Evolutionary conservation across 768 basidiomycete species (phyloP).

Genomic region (Tephrocybe sp.): DNA sequence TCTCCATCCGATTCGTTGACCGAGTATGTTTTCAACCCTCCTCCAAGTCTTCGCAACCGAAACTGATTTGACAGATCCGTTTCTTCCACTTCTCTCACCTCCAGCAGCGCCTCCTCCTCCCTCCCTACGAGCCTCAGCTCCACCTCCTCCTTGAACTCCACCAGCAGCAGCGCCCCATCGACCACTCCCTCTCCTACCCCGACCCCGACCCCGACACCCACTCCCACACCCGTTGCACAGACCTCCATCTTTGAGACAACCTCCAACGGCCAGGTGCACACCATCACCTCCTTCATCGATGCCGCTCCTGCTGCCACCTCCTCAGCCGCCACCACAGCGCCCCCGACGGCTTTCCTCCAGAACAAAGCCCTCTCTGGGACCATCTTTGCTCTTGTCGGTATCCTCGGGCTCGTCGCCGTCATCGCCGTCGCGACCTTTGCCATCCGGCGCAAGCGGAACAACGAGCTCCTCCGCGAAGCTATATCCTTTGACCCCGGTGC

Average conservation of each 20-base stretch:
- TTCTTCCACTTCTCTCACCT: background rate
- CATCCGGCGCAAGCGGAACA: conserved; percentile 48
- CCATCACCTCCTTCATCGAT: conserved; percentile 28
- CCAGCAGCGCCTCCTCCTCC: conserved; percentile 2
- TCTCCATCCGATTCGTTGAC: conserved; percentile 4
- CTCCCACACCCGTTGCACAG: conserved; percentile 10
- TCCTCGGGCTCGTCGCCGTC: conserved; percentile 47
- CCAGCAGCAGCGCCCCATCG: background rate
- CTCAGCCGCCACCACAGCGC: conserved; percentile 8
- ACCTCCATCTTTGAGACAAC: conserved; percentile 22
- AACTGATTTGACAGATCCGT: background rate
- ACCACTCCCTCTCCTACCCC: conserved; percentile 13
- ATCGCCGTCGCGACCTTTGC: conserved; percentile 43
- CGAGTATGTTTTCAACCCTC: conserved; percentile 2
- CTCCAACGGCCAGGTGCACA: conserved; percentile 28
- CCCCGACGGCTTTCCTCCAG: conserved; percentile 50
- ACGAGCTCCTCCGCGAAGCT: conserved; percentile 42
- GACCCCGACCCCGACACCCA: conserved; percentile 13
- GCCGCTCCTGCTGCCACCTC: conserved; percentile 26
- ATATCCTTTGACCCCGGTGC: conserved; percentile 50
- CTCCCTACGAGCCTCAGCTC: conserved; percentile 3
- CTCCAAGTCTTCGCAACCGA: background rate
- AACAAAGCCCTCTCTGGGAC: conserved; percentile 66
- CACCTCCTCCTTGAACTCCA: background rate
- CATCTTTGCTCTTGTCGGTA: conserved; percentile 53